Evolutionary conservation across 495 filamentous ascomycete genomes (phyloP).

Genomic region (Penicillium coffeae): DNA sequence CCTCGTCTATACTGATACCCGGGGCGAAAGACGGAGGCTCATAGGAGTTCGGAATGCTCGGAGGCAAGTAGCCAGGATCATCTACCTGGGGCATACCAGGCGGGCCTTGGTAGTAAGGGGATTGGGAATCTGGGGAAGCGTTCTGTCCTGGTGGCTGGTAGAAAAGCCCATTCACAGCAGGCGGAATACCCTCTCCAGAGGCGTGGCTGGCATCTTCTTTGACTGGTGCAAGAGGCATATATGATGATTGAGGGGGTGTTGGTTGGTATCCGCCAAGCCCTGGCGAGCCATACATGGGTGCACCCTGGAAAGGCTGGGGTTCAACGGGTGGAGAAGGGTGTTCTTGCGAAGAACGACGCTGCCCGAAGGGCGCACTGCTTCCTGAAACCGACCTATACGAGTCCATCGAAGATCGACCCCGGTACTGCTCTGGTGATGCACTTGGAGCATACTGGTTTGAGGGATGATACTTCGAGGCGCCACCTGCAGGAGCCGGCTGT

Average conservation of each 20-base stretch:
- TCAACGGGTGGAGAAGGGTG: slow-evolving; percentile 28
- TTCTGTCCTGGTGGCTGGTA: slow-evolving; percentile 22
- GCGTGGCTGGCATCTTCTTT: slow-evolving; percentile 39
- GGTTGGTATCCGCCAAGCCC: slow-evolving; percentile 38
- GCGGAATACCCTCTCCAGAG: slow-evolving; percentile 18
- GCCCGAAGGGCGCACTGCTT: slow-evolving; percentile 21
- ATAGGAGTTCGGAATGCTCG: slow-evolving; percentile 18
- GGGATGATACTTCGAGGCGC: slow-evolving; percentile 64
- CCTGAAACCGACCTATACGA: slow-evolving; percentile 40
- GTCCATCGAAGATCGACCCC: slow-evolving; percentile 43
- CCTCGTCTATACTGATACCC: slow-evolving; percentile 21
- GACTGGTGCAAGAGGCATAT: slow-evolving; percentile 45
- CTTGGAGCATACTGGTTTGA: slow-evolving; percentile 44
- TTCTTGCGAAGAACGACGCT: slow-evolving; percentile 42
- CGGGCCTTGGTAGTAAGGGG: slow-evolving; percentile 25
- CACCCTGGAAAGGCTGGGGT: slow-evolving; percentile 29
- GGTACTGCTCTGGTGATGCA: slow-evolving; percentile 47
- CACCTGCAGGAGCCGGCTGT: slow-evolving; percentile 35
- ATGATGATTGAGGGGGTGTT: slow-evolving; percentile 47
- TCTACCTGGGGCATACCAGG: slow-evolving; percentile 20
- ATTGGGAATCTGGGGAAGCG: slow-evolving; percentile 6
- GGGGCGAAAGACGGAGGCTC: slow-evolving; percentile 35
- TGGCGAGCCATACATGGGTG: slow-evolving; percentile 34
- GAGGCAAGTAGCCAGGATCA: slow-evolving; percentile 11
- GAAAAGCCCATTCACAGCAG: slow-evolving; percentile 24